Evolutionary conservation across 768 basidiomycete species (phyloP).

Genomic region (Mrakia frigida): DNA sequence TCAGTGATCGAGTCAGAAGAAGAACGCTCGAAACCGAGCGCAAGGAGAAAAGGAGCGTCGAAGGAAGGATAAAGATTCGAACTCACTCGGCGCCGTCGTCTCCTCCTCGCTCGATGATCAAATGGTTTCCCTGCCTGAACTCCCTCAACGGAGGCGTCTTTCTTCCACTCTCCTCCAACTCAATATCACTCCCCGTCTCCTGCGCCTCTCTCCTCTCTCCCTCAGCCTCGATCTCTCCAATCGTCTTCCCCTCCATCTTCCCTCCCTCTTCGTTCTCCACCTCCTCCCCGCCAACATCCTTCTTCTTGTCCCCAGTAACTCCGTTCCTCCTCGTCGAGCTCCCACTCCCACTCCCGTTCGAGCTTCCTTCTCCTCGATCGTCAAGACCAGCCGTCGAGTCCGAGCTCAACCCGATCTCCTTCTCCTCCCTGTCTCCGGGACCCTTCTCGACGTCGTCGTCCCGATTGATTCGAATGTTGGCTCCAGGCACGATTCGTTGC

Average conservation of each 20-base stretch:
- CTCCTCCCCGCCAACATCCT: constrained; percentile 1
- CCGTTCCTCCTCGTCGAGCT: constrained; percentile 34
- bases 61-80: not conserved
- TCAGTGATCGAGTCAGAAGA: not conserved
- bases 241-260: not conserved
- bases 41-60: not conserved
- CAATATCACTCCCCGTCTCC: constrained; percentile 34
- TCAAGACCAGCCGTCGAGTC: not conserved
- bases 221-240: constrained; percentile 18
- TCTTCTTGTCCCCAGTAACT: constrained; percentile 28
- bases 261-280: constrained; percentile 30
- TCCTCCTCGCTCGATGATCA: constrained; percentile 57
- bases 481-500: constrained; percentile 61
- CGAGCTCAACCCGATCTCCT: constrained; percentile 6
- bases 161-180: constrained; percentile 35
- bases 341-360: constrained; percentile 30
- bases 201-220: constrained; percentile 33
- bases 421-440: constrained; percentile 3
- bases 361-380: not conserved
- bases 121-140: constrained; percentile 68
- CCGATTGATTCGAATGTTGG: constrained; percentile 79
- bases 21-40: not conserved
- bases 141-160: constrained; percentile 48
- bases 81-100: constrained; percentile 54
- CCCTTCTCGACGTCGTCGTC: constrained; percentile 50